Base-by-base conservation (phyloP, 306 rosid species). In the cucumber (Cucumis sativus) region DNA sequence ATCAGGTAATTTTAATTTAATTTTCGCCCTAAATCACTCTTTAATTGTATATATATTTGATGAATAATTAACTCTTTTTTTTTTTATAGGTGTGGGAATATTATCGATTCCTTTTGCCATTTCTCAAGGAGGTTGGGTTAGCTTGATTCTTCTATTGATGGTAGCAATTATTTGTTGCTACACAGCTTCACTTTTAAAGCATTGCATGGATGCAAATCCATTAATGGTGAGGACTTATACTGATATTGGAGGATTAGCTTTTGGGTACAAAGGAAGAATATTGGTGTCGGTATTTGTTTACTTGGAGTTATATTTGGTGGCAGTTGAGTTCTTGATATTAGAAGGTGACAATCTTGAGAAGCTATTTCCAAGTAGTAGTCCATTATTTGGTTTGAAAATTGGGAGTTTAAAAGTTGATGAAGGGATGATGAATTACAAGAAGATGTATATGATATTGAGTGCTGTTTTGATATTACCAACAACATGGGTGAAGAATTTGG, bases 121-220 rank as follows among this genome's bases (percentile, higher is more conserved):
- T 39, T 84, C 91, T 17, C 76, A 87, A 82, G 97, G 92, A 77
- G 97, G 97, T 54, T 90, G 96, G 97, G n/a, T 86, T 35, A 88
- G 92, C 78, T 66, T 90, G 13, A 58, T 84, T 1, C 64, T 87
- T 12, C 83, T 92, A 1, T 58, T 90, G 33, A 5, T 84, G 2
- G 80, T 92, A 13, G 91, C 92, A 7, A 76, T 72, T 20, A 67
- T 90, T 9, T 85, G 89, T 60, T 90, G 89, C 84, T 92, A 88
- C 78, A 92, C 96, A 2, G 97, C 87, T 3, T 40, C 86, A 56
- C 93, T 92, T 76, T 80, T 86, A 7, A 75, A 79, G 45, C 79
- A 89, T 41, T 92, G 97, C 54, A 92, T 92, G 92, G 78, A 75
- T 1, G 16, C 65, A 67, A 55, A 81, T 60, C 88, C 88, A 7